These are phyloP conservation scores for Onygenales sp. DNA, from an alignment of 2,329 filamentous ascomycete genomes.

Conservation along the genomic window DNA sequence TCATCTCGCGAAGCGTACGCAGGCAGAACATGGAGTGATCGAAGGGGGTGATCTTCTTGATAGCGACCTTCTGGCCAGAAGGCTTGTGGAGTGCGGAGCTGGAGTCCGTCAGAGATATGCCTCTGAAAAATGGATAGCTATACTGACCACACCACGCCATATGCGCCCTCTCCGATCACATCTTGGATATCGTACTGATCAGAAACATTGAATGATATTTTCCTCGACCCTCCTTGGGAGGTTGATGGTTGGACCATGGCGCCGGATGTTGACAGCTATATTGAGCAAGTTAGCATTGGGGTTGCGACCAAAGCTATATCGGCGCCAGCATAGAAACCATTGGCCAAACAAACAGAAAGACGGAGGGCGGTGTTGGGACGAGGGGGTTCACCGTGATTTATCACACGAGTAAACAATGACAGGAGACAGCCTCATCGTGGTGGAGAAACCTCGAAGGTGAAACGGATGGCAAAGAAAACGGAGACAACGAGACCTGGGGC, in stretches of 20 bases:
- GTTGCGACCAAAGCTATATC: neutral
- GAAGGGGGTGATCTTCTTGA: slow-evolving; percentile 99
- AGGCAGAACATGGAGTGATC: slow-evolving; percentile 99
- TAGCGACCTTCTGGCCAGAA: slow-evolving; percentile 94
- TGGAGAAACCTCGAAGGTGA: neutral
- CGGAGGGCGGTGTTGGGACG: neutral
- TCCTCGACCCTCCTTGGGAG: slow-evolving; percentile 55
- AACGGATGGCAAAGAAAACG: neutral
- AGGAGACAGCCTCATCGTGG: neutral
- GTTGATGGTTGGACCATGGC: slow-evolving; percentile 35
- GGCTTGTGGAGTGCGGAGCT: slow-evolving; percentile 98
- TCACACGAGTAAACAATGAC: neutral
- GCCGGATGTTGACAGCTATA: slow-evolving; percentile 1
- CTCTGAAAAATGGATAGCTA: neutral
- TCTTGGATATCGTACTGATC: slow-evolving; percentile 99
- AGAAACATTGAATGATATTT: slow-evolving; percentile 99
- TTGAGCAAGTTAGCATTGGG: slow-evolving; percentile 3
- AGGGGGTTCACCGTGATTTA: neutral
- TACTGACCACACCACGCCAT: slow-evolving; percentile 92
- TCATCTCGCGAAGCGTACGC: slow-evolving; percentile 96
- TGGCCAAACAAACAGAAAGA: neutral
- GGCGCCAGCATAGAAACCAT: neutral
- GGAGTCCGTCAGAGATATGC: slow-evolving; percentile 11
- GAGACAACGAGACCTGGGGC: neutral
- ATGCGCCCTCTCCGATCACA: slow-evolving; percentile 96